These are phyloP conservation scores for Calonectria ilicicola DNA, from an alignment of 2,329 filamentous ascomycete species.

Conservation along the genomic window DNA sequence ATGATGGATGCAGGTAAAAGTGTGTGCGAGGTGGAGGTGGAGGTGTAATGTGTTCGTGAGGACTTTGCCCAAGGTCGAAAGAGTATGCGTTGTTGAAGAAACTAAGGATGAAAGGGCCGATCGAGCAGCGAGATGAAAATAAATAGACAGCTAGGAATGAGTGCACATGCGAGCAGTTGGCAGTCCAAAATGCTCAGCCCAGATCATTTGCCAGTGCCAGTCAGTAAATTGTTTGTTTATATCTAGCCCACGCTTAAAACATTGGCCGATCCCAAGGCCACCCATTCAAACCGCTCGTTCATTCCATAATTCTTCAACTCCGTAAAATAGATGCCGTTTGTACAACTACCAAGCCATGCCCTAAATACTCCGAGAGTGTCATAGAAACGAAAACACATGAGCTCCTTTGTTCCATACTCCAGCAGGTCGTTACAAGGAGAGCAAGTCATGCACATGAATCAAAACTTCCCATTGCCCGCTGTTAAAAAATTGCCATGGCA, in stretches of 20 bases:
- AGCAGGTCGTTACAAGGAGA: neutral
- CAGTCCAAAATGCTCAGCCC: neutral
- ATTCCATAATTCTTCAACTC: slow-evolving; percentile 19
- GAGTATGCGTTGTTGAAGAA: neutral
- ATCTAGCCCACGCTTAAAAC: slow-evolving; percentile 12
- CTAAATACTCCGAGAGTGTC: neutral
- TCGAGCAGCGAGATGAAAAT: neutral
- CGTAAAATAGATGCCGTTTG: slow-evolving; percentile 5
- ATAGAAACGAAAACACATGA: neutral
- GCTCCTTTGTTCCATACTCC: slow-evolving; percentile 4
- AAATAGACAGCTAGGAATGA: neutral
- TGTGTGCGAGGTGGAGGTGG: neutral
- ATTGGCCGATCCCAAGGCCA: neutral
- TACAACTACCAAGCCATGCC: neutral
- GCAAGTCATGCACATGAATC: neutral
- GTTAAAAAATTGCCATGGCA: neutral
- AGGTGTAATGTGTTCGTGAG: neutral
- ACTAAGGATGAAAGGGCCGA: neutral
- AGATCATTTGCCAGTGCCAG: slow-evolving; percentile 11
- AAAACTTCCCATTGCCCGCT: neutral
- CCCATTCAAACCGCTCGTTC: slow-evolving; percentile 1
- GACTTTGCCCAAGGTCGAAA: neutral
- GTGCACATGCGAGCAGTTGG: neutral
- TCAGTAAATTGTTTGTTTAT: slow-evolving; percentile 10
- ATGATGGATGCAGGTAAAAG: slow-evolving; percentile 24